These are phyloP conservation scores for Phlyctochytrium planicorne DNA, from an alignment of 192 early-diverging fungal genomes.

Conservation along the genomic window DNA sequence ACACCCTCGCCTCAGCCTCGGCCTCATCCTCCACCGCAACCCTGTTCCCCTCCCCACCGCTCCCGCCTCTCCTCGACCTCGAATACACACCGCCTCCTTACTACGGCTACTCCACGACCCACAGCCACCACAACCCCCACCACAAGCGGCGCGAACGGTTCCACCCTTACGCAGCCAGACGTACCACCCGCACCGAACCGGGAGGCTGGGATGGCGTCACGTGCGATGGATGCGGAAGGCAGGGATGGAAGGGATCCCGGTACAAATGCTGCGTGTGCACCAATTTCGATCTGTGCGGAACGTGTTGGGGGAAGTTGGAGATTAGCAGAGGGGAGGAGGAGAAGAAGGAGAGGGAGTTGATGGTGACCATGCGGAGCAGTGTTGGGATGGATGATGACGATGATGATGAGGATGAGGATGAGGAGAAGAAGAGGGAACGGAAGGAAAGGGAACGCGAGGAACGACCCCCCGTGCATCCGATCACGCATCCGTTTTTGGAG, in stretches of 20 bases:
- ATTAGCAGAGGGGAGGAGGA: neutral
- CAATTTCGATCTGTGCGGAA: slow-evolving; percentile 24
- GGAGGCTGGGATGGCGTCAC: slow-evolving; percentile 13
- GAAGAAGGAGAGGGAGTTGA: neutral
- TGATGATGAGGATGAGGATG: neutral
- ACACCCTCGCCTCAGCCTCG: neutral
- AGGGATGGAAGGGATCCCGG: slow-evolving; percentile 8
- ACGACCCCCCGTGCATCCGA: slow-evolving; percentile 4
- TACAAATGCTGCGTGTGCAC: slow-evolving; percentile 25
- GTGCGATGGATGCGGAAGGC: slow-evolving; percentile 25
- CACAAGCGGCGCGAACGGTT: neutral
- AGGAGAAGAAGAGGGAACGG: neutral
- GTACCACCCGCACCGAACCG: too few relatives aligned
- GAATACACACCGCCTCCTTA: neutral
- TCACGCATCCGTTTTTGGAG: slow-evolving; percentile 19
- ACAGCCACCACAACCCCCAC: neutral
- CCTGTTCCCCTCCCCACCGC: neutral
- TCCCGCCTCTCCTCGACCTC: neutral
- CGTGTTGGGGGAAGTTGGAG: slow-evolving; percentile 1
- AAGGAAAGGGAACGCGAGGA: neutral
- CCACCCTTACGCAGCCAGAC: too few relatives aligned
- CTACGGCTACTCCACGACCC: neutral
- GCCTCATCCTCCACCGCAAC: neutral
- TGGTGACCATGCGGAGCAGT: neutral
- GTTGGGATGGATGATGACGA: neutral